Evolutionary conservation across 108 stramenopile genomes (phyloP).

Genomic region (Nannochloropsis gaditana): DNA sequence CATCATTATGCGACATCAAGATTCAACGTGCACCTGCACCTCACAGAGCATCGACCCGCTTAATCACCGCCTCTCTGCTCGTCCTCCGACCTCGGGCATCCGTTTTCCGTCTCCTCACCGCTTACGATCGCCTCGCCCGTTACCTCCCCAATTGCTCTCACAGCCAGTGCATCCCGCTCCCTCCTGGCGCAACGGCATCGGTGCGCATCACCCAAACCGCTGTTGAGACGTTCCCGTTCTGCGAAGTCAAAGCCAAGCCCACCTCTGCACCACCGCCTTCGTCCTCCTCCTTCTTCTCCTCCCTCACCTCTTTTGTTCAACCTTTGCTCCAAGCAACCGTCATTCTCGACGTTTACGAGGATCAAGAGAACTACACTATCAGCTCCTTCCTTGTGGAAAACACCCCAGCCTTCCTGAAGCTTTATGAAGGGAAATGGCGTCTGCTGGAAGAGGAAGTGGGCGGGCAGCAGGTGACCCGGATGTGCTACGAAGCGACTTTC

Average conservation of each 20-base stretch:
- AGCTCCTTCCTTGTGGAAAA: neutral
- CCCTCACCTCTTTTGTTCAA: neutral
- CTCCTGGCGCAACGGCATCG: neutral
- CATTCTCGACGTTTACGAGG: neutral
- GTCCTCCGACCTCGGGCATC: neutral
- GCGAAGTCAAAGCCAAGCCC: neutral
- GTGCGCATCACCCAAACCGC: neutral
- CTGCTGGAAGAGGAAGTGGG: neutral
- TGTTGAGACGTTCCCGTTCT: neutral
- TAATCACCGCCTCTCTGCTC: neutral
- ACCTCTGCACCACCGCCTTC: neutral
- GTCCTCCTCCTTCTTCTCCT: neutral
- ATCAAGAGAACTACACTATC: neutral
- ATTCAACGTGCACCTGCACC: neutral
- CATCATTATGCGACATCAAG: neutral
- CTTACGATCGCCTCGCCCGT: neutral
- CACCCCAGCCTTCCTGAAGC: neutral
- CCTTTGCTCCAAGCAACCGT: neutral
- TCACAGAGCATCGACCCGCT: neutral
- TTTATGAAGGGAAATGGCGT: neutral
- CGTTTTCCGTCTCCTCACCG: neutral
- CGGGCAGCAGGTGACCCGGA: neutral
- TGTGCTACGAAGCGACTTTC: neutral
- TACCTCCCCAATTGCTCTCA: neutral
- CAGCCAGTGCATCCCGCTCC: neutral